Base-by-base conservation (phyloP, 2,329 filamentous ascomycete species). In the Emergomyces pasteurianus region DNA sequence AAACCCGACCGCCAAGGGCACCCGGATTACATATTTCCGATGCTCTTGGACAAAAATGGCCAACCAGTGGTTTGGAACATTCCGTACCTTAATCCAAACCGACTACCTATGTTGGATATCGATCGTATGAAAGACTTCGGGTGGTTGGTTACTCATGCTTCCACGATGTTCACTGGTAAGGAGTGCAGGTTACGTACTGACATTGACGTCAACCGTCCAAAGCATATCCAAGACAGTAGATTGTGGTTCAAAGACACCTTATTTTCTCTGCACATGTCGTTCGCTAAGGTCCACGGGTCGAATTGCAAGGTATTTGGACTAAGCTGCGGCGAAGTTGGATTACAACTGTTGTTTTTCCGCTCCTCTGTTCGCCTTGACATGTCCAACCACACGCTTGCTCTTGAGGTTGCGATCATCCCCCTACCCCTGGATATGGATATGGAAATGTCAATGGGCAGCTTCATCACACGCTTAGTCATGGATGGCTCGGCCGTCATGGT, bases 381-480 rank as follows among this genome's bases (percentile, higher is more conserved):
- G 1, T 63, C 66, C 21, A 69, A 70, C 50, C 68, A 67, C 18
- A 70, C 61, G 6, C 61, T 69, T 21, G 64, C 67, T 26, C 61
- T 69, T 36, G 67, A 76, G 61, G 68, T 69, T 5, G 73, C 72
- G 21, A 63, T 72, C 31, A 21, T 77, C 12, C 67, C 70, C 5
- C 60, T 73, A 36, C 69, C 65, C 10, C 38, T 40, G 18, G 21
- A 50, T n/a, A n/a, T n/a, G n/a, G 1, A 40, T 66, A 23, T n/a
- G n/a, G 34, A 62, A 38, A 18, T 49, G 43, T 21, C 59, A 38
- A 28, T 64, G 28, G 16, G n/a, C 14, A 38, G 50, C 53, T 59
- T 61, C 21, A 42, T 66, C 14, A 14, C 49, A 2, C 49, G 21
- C 1, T 28, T 66, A 49, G 28, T 23, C n/a, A 52, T 28, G 10